Evolutionary conservation across 2,329 filamentous ascomycete genomes (phyloP).

Genomic region (Colletotrichum cuscutae): DNA sequence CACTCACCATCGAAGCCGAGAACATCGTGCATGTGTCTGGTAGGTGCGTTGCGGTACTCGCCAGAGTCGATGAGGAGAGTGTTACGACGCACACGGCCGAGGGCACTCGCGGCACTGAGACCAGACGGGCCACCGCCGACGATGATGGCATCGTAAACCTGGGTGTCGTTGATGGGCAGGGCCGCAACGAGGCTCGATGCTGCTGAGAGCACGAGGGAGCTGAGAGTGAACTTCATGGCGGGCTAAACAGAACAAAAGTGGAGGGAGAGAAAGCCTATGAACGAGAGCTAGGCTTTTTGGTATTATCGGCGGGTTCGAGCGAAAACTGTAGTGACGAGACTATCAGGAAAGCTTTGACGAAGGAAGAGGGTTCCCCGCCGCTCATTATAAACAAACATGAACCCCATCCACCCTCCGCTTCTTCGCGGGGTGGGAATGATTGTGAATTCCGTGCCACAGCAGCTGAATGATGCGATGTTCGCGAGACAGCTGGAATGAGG

Average conservation of each 20-base stretch:
- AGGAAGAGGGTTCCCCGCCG: background rate
- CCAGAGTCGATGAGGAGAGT: conserved; percentile 68
- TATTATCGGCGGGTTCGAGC: background rate
- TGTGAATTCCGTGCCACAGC: conserved; percentile 13
- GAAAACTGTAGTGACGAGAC: background rate
- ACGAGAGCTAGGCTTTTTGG: background rate
- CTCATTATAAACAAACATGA: background rate
- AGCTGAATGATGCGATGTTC: conserved; percentile 21
- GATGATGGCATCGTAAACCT: conserved; percentile 63
- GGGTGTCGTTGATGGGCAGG: conserved; percentile 9
- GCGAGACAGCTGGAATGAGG: conserved; percentile 16
- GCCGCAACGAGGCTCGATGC: conserved; percentile 1
- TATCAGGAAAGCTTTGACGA: too few species aligned
- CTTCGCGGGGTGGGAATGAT: background rate
- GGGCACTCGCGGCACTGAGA: conserved; percentile 62
- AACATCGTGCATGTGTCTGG: conserved; percentile 70
- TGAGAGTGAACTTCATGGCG: conserved; percentile 8
- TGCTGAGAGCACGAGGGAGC: conserved; percentile 17
- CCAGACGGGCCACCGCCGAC: conserved; percentile 69
- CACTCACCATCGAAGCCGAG: conserved; percentile 66
- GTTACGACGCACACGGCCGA: conserved; percentile 67
- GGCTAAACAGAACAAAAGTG: background rate
- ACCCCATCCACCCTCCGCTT: background rate
- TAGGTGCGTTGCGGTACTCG: conserved; percentile 66
- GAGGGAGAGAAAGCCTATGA: background rate